Evolutionary conservation across 345 rosid genomes (phyloP).

Genomic region (Mallotus nudiflorus): DNA sequence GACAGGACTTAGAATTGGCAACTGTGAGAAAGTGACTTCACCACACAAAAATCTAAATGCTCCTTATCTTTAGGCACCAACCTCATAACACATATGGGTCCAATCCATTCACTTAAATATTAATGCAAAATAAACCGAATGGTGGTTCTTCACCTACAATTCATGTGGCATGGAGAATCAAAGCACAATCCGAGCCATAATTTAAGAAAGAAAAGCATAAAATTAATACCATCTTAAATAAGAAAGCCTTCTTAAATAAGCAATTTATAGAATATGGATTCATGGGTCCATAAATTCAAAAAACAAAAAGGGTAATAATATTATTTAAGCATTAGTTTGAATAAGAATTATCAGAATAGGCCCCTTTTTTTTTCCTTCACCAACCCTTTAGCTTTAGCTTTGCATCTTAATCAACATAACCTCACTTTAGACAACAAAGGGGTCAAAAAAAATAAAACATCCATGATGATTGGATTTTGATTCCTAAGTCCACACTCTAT

Average conservation of each 20-base stretch:
- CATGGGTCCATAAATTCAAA: conserved; percentile 20
- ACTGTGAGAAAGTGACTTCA: conserved; percentile 33
- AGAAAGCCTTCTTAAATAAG: neutral
- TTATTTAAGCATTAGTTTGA: neutral
- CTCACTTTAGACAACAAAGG: conserved; percentile 41
- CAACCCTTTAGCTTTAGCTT: conserved; percentile 39
- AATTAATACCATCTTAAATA: neutral
- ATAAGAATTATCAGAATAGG: conserved; percentile 2
- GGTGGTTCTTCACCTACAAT: conserved; percentile 16
- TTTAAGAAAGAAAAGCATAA: neutral
- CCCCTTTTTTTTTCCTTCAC: conserved; percentile 21
- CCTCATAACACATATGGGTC: conserved; percentile 25
- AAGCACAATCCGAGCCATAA: neutral
- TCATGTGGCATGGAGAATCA: conserved; percentile 9
- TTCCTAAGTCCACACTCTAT: conserved; percentile 23
- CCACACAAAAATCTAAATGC: conserved; percentile 23
- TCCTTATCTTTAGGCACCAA: conserved; percentile 20
- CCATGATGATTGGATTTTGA: conserved; percentile 28
- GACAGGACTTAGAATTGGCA: conserved; percentile 6
- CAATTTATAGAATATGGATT: conserved; percentile 7
- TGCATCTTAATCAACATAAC: conserved; percentile 46
- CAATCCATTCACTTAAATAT: conserved; percentile 17
- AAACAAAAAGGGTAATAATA: neutral
- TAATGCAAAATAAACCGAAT: conserved; percentile 21
- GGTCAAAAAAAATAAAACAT: conserved; percentile 36